Evolutionary conservation across 805 yeast species (phyloP).

Genomic region (Candida michaelii): DNA sequence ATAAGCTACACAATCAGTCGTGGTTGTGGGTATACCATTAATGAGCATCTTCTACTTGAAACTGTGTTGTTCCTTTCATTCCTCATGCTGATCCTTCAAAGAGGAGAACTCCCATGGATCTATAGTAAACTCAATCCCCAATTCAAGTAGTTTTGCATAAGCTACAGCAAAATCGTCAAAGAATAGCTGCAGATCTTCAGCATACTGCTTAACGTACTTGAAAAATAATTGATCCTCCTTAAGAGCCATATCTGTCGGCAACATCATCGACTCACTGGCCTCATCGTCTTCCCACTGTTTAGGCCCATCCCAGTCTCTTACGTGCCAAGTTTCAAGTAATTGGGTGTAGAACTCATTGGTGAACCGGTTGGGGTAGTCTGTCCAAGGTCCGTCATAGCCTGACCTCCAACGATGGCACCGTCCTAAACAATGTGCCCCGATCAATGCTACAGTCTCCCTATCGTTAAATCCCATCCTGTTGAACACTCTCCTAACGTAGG

Average conservation of each 20-base stretch:
- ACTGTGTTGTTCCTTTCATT: too few species aligned
- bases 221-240: slow-evolving; percentile 46
- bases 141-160: slow-evolving; percentile 47
- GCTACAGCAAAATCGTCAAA: slow-evolving; percentile 50
- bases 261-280: slow-evolving; percentile 49
- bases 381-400: slow-evolving; percentile 49
- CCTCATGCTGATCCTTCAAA: too few species aligned
- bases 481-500: slow-evolving; percentile 66
- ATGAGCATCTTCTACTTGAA: too few species aligned
- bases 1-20: too few species aligned
- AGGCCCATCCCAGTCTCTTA: slow-evolving; percentile 40
- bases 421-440: slow-evolving; percentile 46
- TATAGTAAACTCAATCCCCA: slow-evolving; percentile 46
- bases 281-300: slow-evolving; percentile 43
- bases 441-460: slow-evolving; percentile 40
- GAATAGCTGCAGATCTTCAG: slow-evolving; percentile 48
- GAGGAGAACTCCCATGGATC: too few species aligned
- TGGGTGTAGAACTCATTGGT: slow-evolving; percentile 40
- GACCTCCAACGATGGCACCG: slow-evolving; percentile 36
- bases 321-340: slow-evolving; percentile 55
- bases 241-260: slow-evolving; percentile 56
- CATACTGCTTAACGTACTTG: slow-evolving; percentile 48
- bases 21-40: too few species aligned
- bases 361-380: slow-evolving; percentile 38
- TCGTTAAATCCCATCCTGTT: slow-evolving; percentile 50